Evolutionary conservation across 2,329 filamentous ascomycete genomes (phyloP).

Genomic region (Cadophora luteo-olivacea): DNA sequence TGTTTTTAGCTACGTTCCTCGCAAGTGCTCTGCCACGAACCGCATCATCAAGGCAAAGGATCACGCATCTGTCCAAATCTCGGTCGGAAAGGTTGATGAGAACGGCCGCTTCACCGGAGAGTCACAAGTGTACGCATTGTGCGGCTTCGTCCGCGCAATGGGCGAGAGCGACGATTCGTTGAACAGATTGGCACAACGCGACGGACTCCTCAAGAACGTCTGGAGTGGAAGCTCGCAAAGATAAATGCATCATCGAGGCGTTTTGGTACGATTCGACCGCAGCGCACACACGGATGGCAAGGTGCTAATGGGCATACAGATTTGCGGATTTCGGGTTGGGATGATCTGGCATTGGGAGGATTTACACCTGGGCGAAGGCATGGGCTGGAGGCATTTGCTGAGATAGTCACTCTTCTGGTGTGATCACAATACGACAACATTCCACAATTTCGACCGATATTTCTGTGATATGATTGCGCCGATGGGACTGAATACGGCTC

Average conservation of each 20-base stretch:
- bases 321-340: slow-evolving; percentile 38
- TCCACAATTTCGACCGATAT: slow-evolving; percentile 38
- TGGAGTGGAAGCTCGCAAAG: slow-evolving; percentile 69
- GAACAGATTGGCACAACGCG: slow-evolving; percentile 94
- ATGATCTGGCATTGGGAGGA: slow-evolving; percentile 36
- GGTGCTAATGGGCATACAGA: slow-evolving; percentile 37
- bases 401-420: slow-evolving; percentile 43
- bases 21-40: slow-evolving; percentile 99
- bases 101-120: slow-evolving; percentile 93
- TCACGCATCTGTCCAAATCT: slow-evolving; percentile 98
- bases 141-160: slow-evolving; percentile 96
- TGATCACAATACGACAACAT: slow-evolving; percentile 43
- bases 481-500: slow-evolving; percentile 34
- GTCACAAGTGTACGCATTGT: slow-evolving; percentile 96
- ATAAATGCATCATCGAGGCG: slow-evolving; percentile 43
- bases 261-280: slow-evolving; percentile 39
- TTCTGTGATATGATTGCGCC: slow-evolving; percentile 29
- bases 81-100: slow-evolving; percentile 98
- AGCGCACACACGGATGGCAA: slow-evolving; percentile 3
- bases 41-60: slow-evolving; percentile 99
- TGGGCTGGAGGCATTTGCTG: slow-evolving; percentile 41
- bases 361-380: slow-evolving; percentile 35
- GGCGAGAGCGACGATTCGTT: slow-evolving; percentile 97
- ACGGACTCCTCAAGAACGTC: slow-evolving; percentile 96
- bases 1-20: slow-evolving; percentile 83